Base-by-base conservation (phyloP, 1,284 basidiomycete genomes). In the Cyathus pygmaeus region DNA sequence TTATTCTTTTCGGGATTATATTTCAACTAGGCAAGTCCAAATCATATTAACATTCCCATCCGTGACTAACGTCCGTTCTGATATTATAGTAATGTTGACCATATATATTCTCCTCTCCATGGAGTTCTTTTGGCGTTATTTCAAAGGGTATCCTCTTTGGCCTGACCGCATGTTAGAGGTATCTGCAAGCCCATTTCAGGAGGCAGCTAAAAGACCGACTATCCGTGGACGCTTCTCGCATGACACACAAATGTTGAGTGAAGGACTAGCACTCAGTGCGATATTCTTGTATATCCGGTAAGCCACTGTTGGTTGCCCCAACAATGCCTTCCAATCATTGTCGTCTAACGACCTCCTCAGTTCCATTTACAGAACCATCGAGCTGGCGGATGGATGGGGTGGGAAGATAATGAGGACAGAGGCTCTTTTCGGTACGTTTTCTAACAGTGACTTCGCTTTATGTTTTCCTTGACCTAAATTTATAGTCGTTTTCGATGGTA, bases 1-100 rank as follows among this genome's bases (percentile, higher is more conserved):
- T 89, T 68, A 88, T 88, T 86, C 76, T 89, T 4, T 83, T 72
- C 29, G 88, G 88, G 56, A 88, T 89, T 61, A 73, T 80, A 31
- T 80, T 88, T 62, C 87, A 89, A 69, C 75, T 89, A 53, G 72
- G 85, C 86, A 56, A n/a, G n/a, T n/a, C n/a, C n/a, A n/a, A n/a
- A n/a, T n/a, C n/a, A n/a, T n/a, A n/a, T n/a, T n/a, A n/a, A n/a
- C n/a, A n/a, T n/a, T n/a, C n/a, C n/a, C n/a, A n/a, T n/a, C n/a
- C n/a, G n/a, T n/a, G n/a, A n/a, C n/a, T n/a, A n/a, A n/a, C n/a
- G n/a, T n/a, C n/a, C n/a, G n/a, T n/a, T n/a, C n/a, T n/a, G n/a
- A n/a, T n/a, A n/a, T n/a, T n/a, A n/a, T n/a, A 36, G 33, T 36
- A 9, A 36, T 36, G 33, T 7, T 36, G 33, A 36, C 33, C 15